These are phyloP conservation scores for Drechslerella stenobrocha DNA, from an alignment of 2,329 filamentous ascomycete genomes.

Conservation along the genomic window DNA sequence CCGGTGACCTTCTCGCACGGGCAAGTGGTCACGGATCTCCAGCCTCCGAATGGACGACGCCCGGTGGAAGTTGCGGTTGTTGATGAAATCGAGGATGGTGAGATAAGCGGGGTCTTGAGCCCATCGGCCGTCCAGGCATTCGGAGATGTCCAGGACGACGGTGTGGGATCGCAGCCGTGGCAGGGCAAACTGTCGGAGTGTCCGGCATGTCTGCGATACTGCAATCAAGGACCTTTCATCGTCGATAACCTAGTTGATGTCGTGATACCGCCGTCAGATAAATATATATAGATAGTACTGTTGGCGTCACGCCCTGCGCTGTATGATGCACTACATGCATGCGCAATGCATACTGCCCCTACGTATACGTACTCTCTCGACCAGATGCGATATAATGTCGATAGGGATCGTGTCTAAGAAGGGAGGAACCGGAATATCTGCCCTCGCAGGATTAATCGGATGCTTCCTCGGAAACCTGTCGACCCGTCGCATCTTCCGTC, in stretches of 20 bases:
- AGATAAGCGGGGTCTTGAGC: neutral
- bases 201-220: slow-evolving; percentile 22
- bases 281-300: too few relatives aligned
- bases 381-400: neutral
- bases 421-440: too few relatives aligned
- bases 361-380: neutral
- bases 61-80: slow-evolving; percentile 10
- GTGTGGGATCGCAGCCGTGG: slow-evolving; percentile 30
- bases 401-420: too few relatives aligned
- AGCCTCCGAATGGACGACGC: slow-evolving; percentile 14
- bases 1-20: neutral
- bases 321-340: too few relatives aligned
- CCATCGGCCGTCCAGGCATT: neutral
- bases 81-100: slow-evolving; percentile 25
- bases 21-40: slow-evolving; percentile 25
- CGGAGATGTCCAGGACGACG: slow-evolving; percentile 25
- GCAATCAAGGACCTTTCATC: slow-evolving; percentile 24
- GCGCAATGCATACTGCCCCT: too few relatives aligned
- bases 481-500: too few relatives aligned
- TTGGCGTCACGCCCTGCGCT: too few relatives aligned
- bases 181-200: slow-evolving; percentile 12
- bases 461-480: too few relatives aligned
- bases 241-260: slow-evolving; percentile 25
- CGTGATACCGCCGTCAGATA: too few relatives aligned
- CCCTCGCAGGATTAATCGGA: too few relatives aligned